These are phyloP conservation scores for Candida namnaoensis DNA, from an alignment of 805 yeast genomes.

Conservation along the genomic window DNA sequence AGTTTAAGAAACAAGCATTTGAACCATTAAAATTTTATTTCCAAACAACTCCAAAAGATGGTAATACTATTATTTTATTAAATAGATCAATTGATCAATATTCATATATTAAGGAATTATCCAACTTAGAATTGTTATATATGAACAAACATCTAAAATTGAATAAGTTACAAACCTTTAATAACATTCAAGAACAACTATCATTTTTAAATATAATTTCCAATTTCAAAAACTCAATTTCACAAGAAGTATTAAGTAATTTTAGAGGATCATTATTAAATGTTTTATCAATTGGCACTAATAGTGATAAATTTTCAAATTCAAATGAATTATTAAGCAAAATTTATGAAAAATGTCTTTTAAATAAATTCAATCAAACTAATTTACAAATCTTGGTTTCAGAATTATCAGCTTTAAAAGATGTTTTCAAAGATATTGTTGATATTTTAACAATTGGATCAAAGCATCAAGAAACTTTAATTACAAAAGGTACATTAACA, in stretches of 20 bases:
- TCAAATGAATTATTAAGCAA: slow-evolving; percentile 18
- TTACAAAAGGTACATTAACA: slow-evolving; percentile 12
- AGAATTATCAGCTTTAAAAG: slow-evolving; percentile 27
- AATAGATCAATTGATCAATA: slow-evolving; percentile 22
- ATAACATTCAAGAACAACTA: slow-evolving; percentile 15
- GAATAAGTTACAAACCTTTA: slow-evolving; percentile 15
- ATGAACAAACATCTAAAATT: slow-evolving; percentile 22
- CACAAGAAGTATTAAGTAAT: slow-evolving; percentile 24
- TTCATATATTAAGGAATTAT: slow-evolving; percentile 24
- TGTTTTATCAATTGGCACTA: slow-evolving; percentile 26
- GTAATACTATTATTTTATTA: slow-evolving; percentile 21
- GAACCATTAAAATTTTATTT: slow-evolving; percentile 50
- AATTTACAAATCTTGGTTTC: slow-evolving; percentile 29
- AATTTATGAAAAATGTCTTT: slow-evolving; percentile 33
- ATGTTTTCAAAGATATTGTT: slow-evolving; percentile 25
- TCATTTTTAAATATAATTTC: slow-evolving; percentile 23
- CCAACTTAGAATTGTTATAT: slow-evolving; percentile 24
- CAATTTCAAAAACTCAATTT: slow-evolving; percentile 31
- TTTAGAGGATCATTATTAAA: slow-evolving; percentile 26
- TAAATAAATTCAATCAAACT: slow-evolving; percentile 29
- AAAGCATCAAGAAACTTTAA: neutral
- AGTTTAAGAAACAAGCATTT: slow-evolving; percentile 48
- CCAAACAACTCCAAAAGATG: slow-evolving; percentile 15
- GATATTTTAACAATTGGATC: slow-evolving; percentile 19
- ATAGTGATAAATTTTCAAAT: slow-evolving; percentile 23